Conservation (phyloP, 768 basidiomycete genomes). For the Mycena alexandri region DNA sequence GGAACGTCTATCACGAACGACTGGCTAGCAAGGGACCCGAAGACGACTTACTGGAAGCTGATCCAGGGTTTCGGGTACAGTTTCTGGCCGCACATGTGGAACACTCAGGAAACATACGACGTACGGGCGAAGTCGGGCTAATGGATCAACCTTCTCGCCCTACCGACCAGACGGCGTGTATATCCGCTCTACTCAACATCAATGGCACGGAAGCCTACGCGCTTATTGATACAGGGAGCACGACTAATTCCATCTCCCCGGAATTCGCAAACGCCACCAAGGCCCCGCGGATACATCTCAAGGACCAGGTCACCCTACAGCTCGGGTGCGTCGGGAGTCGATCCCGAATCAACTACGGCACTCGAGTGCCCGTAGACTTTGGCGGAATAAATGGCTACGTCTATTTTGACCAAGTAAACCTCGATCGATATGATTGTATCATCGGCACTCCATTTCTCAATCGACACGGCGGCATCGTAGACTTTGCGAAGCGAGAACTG, state of each 20-base stretch:
- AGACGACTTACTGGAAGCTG: not conserved
- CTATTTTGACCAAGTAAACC: not conserved
- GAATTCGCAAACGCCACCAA: not conserved
- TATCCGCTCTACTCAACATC: not conserved
- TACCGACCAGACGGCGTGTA: not conserved
- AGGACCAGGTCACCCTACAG: not conserved
- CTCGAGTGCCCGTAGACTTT: slow-evolving; percentile 1
- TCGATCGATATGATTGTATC: not conserved
- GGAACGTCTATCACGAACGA: not conserved
- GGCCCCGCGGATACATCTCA: not conserved
- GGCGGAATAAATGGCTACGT: not conserved
- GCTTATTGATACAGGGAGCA: not conserved
- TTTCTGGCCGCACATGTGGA: not conserved
- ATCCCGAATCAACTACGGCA: not conserved
- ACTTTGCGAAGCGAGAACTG: not conserved
- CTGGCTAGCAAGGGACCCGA: not conserved
- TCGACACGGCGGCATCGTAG: not conserved
- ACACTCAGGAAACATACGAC: not conserved
- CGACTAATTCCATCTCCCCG: not conserved
- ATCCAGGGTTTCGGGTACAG: not conserved
- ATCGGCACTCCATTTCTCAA: not conserved
- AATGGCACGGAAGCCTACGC: not conserved
- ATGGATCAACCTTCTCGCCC: not conserved
- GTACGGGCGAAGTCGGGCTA: not conserved
- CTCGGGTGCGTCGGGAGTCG: not conserved